Evolutionary conservation across 257 asterid species (phyloP), one percentile per base, ranked within the genome.

Genomic region (Plantago major): DNA sequence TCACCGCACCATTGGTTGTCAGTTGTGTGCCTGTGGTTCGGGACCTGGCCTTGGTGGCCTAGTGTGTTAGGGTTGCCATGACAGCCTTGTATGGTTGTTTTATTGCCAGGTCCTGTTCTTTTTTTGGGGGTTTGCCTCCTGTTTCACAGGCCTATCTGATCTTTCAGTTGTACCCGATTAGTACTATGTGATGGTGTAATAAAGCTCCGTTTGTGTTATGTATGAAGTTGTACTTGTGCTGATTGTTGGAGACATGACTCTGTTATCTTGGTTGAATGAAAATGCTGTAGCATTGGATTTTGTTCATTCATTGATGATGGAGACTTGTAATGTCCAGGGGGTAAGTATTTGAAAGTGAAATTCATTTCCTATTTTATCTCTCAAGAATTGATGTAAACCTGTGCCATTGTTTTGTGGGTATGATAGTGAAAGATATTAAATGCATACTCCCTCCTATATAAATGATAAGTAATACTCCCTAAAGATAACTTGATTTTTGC

Each of bases 31-130:
- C 70, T 73, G 66, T 42, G 45, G 61, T 74, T 45, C 40, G 65
- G 84, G 76, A 74, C 80, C 26, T 57, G 88, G 83, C 68, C 71
- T 73, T 74, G 63, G 76, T 63, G 71, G 77, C 81, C 49, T 56
- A 43, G 46, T 56, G 48, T 71, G 33, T 46, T 40, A 52, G 73
- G n/a, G 73, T 71, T 80, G 81, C 76, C 72, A 65, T 66, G 78
- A 75, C 72, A 72, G 65, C 69, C 66, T 58, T 4, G 46, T 11
- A 12, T 58, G 71, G 71, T 63, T 67, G 73, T 68, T 66, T 64
- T 16, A 18, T 63, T 30, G 51, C 70, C 67, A 38, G 58, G 85
- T 76, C 64, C 76, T 61, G 46, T 77, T 59, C 77, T 83, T 87
- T 82, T 54, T 30, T 28, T 67, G 63, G 84, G 89, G 76, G 68